A percentile compares a stretch with the other conserved stretches of the same genome.
phyloP scores from a whole-genome alignment of 495 filamentous ascomycete genomes.

The Cercophora scortea region DNA sequence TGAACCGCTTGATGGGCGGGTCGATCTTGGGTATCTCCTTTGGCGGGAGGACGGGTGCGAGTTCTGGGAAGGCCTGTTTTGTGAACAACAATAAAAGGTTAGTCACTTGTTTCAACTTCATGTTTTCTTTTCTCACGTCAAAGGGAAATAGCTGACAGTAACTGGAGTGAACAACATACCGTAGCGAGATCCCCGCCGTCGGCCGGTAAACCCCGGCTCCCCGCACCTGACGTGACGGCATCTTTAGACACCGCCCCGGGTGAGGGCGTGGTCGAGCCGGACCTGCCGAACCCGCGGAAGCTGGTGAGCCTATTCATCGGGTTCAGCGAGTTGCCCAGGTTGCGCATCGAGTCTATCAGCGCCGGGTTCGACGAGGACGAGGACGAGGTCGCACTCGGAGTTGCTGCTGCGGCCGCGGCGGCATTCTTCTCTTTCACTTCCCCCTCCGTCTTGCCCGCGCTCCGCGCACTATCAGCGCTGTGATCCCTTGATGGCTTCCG shows the following conservation, averaged over 20 bases:
- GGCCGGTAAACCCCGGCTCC: too few relatives aligned
- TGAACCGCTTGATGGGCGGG: conserved; percentile 71
- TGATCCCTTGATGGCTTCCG: conserved; percentile 55
- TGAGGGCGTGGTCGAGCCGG: conserved; percentile 19
- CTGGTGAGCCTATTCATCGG: conserved; percentile 70
- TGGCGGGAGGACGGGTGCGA: conserved; percentile 42
- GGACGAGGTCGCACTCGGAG: background rate
- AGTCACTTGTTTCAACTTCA: too few relatives aligned
- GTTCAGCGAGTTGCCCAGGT: conserved; percentile 73
- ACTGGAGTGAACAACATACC: conserved; percentile 24
- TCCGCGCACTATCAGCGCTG: conserved; percentile 64
- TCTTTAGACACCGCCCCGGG: conserved; percentile 2
- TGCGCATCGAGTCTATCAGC: conserved; percentile 71
- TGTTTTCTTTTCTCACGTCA: too few relatives aligned
- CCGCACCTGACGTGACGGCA: background rate
- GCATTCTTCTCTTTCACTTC: conserved; percentile 20
- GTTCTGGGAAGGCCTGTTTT: conserved; percentile 50
- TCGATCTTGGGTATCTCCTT: conserved; percentile 49
- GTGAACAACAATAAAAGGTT: background rate
- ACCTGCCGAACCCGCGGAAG: conserved; percentile 68
- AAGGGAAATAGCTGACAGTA: too few relatives aligned
- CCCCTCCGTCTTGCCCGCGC: conserved; percentile 37
- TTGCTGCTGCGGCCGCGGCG: conserved; percentile 9
- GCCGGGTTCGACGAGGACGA: conserved; percentile 46
- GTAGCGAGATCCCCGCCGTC: conserved; percentile 45